Evolutionary conservation across 805 yeast genomes (phyloP).

Genomic region (Barnettozyma siamensis): DNA sequence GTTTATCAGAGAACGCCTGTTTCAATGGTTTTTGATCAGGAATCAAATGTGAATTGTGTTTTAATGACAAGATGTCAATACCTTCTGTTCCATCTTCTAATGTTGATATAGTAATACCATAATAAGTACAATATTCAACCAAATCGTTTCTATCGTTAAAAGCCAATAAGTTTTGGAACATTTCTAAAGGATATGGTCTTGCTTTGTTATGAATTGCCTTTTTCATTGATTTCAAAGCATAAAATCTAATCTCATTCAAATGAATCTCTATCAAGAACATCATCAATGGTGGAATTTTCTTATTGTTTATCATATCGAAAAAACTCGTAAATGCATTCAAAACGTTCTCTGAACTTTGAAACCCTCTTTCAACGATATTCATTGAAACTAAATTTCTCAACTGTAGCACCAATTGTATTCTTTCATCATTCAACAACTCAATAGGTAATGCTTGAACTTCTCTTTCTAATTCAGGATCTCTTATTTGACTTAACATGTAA

Average conservation of each 20-base stretch:
- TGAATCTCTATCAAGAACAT: constrained; percentile 75
- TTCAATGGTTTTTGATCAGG: constrained; percentile 37
- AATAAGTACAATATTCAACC: constrained; percentile 53
- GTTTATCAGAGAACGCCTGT: constrained; percentile 39
- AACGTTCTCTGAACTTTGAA: constrained; percentile 48
- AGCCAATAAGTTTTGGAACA: constrained; percentile 49
- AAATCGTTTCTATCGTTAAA: constrained; percentile 59
- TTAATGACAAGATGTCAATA: constrained; percentile 40
- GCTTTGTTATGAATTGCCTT: constrained; percentile 65
- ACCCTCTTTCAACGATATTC: constrained; percentile 49
- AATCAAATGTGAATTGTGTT: constrained; percentile 30
- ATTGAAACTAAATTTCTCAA: constrained; percentile 64
- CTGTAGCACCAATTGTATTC: constrained; percentile 66
- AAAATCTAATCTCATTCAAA: constrained; percentile 71
- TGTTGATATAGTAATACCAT: constrained; percentile 42
- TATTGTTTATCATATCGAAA: constrained; percentile 48
- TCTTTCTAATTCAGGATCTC: constrained; percentile 82
- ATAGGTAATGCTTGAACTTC: constrained; percentile 64
- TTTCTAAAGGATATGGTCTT: constrained; percentile 50
- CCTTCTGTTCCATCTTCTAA: constrained; percentile 28
- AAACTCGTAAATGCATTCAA: constrained; percentile 56
- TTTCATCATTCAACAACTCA: constrained; percentile 43
- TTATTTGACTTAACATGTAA: constrained; percentile 67
- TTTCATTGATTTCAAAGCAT: constrained; percentile 63
- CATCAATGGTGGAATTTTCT: constrained; percentile 57